Conservation (phyloP, 306 rosid genomes). For the Vigna angularis region DNA sequence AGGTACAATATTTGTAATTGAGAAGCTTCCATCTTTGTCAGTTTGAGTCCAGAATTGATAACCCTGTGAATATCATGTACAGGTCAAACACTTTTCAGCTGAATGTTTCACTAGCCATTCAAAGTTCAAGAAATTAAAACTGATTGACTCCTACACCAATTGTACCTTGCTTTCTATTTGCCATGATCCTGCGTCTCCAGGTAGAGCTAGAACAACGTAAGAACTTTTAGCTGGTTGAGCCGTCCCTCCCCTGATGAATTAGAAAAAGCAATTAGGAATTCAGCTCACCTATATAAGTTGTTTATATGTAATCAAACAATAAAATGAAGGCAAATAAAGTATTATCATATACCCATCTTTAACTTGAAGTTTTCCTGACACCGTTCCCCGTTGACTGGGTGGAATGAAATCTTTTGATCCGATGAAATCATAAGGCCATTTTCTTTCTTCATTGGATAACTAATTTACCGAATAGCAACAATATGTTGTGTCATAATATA, state of each 20-base stretch:
- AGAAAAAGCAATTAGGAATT: constrained; percentile 14
- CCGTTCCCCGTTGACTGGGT: constrained; percentile 62
- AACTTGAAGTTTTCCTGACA: constrained; percentile 57
- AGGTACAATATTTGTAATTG: constrained; percentile 58
- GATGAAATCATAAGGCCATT: constrained; percentile 81
- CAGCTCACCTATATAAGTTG: background rate
- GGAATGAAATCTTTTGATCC: constrained; percentile 60
- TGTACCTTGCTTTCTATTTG: constrained; percentile 79
- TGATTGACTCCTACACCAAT: background rate
- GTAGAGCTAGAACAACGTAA: constrained; percentile 71
- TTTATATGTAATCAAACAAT: background rate
- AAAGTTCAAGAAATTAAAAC: constrained; percentile 21
- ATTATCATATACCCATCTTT: constrained; percentile 57
- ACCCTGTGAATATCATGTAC: constrained; percentile 53
- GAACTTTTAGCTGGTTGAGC: constrained; percentile 50
- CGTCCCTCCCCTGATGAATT: constrained; percentile 27
- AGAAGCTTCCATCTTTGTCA: constrained; percentile 57
- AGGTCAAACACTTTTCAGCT: constrained; percentile 8
- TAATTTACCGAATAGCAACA: constrained; percentile 28
- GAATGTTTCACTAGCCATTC: background rate
- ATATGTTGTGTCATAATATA: background rate
- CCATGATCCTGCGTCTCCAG: constrained; percentile 83
- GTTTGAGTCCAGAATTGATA: constrained; percentile 88
- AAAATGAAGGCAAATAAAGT: background rate
- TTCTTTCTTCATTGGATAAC: constrained; percentile 58